Evolutionary conservation across 2,329 filamentous ascomycete genomes (phyloP).

Genomic region (Calonectria pseudoreteaudii): DNA sequence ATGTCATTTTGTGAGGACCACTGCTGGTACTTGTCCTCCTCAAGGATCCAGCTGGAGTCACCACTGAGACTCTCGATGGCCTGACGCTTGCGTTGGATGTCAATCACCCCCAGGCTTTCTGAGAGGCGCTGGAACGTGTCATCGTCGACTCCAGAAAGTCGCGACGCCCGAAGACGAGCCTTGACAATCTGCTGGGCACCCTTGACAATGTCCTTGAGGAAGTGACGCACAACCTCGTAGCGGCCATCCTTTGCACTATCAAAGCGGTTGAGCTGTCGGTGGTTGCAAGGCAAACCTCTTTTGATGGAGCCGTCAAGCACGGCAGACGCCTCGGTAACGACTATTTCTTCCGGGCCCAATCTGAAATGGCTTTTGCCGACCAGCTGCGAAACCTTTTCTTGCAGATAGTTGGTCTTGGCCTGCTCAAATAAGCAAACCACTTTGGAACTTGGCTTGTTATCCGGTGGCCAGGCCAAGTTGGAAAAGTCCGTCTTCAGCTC

Average conservation of each 20-base stretch:
- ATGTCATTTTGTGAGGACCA: constrained; percentile 6
- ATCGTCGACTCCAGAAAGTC: constrained; percentile 19
- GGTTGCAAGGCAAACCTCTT: constrained; percentile 16
- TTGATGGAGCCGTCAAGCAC: constrained; percentile 7
- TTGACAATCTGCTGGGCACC: constrained; percentile 15
- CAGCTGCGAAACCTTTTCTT: constrained; percentile 17
- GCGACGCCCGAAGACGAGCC: constrained; percentile 15
- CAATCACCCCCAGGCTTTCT: constrained; percentile 14
- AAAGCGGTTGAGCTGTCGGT: constrained; percentile 22
- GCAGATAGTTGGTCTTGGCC: constrained; percentile 20
- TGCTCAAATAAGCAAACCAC: constrained; percentile 18
- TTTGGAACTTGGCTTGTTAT: constrained; percentile 15
- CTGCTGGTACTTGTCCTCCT: constrained; percentile 8
- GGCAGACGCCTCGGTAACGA: constrained; percentile 16
- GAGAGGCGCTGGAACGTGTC: constrained; percentile 18
- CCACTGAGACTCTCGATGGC: constrained; percentile 15
- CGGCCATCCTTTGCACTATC: constrained; percentile 20
- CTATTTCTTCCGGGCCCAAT: constrained; percentile 21
- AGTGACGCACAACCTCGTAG: constrained; percentile 9
- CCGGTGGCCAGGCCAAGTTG: constrained; percentile 10
- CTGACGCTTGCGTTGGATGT: constrained; percentile 13
- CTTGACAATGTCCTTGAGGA: constrained; percentile 21
- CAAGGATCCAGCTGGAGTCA: constrained; percentile 13
- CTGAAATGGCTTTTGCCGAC: constrained; percentile 16
- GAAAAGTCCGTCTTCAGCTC: constrained; percentile 18